These are phyloP conservation scores for Setomelanomma holmii DNA, from an alignment of 2,329 filamentous ascomycete species.

Conservation along the genomic window DNA sequence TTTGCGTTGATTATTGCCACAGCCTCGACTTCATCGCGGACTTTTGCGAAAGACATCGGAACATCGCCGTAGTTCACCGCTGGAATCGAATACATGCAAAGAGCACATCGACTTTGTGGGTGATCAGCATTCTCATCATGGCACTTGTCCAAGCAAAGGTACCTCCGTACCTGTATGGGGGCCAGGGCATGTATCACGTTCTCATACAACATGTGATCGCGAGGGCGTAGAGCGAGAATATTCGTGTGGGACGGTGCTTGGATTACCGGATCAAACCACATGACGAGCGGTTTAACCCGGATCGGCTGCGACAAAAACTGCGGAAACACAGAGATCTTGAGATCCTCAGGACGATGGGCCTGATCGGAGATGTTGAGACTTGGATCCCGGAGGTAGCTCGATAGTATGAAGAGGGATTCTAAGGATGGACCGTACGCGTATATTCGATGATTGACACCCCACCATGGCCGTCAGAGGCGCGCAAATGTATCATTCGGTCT, in stretches of 20 bases:
- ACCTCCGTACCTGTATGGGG: not conserved
- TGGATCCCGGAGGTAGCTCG: not conserved
- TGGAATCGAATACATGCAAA: not conserved
- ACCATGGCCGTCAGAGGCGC: no score
- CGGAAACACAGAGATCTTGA: no score
- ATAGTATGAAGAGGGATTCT: not conserved
- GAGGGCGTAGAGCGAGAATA: no score
- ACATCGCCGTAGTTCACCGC: not conserved
- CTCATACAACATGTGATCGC: no score
- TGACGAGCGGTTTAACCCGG: not conserved
- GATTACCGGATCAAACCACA: not conserved
- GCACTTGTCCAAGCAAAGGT: not conserved
- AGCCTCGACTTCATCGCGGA: not conserved
- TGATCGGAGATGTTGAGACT: not conserved
- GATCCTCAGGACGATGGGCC: no score
- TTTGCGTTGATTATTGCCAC: no score
- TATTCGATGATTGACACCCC: no score
- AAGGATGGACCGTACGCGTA: no score
- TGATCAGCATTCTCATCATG: not conserved
- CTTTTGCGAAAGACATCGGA: not conserved
- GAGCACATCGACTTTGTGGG: not conserved
- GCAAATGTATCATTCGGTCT: no score
- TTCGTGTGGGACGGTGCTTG: not conserved
- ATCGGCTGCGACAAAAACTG: not conserved
- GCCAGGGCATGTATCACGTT: no score